Percentiles rank a stretch among this genome's conserved stretches.
Conservation (phyloP, 1,284 basidiomycete genomes). For the Peniophora sp. region DNA sequence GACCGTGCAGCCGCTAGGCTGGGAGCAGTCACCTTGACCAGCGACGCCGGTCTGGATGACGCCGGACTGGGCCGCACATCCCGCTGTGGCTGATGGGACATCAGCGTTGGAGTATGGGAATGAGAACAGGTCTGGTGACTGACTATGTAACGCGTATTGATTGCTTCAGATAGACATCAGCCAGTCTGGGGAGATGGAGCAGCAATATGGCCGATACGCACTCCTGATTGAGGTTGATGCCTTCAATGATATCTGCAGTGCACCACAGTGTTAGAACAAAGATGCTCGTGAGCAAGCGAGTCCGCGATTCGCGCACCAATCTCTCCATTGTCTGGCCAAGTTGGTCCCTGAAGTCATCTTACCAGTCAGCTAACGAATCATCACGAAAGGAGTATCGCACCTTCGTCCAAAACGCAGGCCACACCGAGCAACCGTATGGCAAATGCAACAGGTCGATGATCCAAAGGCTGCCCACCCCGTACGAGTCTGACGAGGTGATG, state of each 20-base stretch:
- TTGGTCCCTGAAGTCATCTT: constrained; percentile 14
- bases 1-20: constrained; percentile 55
- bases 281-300: background rate
- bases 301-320: constrained; percentile 24
- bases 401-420: constrained; percentile 35
- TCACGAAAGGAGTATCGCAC: too few species aligned
- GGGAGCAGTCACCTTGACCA: constrained; percentile 36
- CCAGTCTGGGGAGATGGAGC: background rate
- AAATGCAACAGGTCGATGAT: constrained; percentile 41
- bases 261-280: background rate
- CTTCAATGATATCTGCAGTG: constrained; percentile 33
- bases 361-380: too few species aligned
- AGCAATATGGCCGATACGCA: background rate
- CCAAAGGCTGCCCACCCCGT: constrained; percentile 39
- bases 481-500: constrained; percentile 42
- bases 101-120: too few species aligned
- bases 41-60: constrained; percentile 20
- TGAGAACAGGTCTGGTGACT: too few species aligned
- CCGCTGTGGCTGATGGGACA: constrained; percentile 17
- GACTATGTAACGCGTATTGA: constrained; percentile 53
- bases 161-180: constrained; percentile 23
- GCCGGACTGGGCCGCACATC: constrained; percentile 21
- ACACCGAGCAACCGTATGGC: constrained; percentile 51
- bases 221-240: constrained; percentile 22
- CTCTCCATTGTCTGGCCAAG: constrained; percentile 45